Percentiles rank a stretch among this genome's conserved stretches.
Evolutionary conservation across 2,329 filamentous ascomycete genomes (phyloP).

Genomic region (Nemania sp.): DNA sequence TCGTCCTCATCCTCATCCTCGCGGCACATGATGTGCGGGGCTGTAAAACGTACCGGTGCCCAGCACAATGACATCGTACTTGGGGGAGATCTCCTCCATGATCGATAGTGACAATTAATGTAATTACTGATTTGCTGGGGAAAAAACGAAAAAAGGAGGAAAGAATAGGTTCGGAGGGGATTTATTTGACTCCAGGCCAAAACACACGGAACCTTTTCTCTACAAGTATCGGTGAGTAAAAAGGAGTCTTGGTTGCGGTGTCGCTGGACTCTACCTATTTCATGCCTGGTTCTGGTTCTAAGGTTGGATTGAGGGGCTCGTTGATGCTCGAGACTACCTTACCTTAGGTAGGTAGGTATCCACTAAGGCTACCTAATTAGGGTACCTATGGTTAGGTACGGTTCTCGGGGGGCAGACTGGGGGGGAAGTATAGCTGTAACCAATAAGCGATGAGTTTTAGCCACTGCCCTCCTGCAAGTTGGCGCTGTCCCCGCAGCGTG

Average conservation of each 20-base stretch:
- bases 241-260: constrained; percentile 29
- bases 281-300: constrained; percentile 40
- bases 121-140: constrained; percentile 37
- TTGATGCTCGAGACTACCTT: constrained; percentile 44
- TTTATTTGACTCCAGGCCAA: constrained; percentile 45
- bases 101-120: constrained; percentile 54
- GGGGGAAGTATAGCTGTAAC: constrained; percentile 43
- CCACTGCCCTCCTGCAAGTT: constrained; percentile 17
- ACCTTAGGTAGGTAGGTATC: background rate
- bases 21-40: constrained; percentile 47
- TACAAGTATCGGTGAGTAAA: constrained; percentile 51
- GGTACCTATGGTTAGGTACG: constrained; percentile 36
- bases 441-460: constrained; percentile 35
- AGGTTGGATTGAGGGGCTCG: constrained; percentile 43
- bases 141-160: constrained; percentile 43
- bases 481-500: constrained; percentile 19
- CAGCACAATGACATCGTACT: constrained; percentile 98
- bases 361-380: constrained; percentile 11
- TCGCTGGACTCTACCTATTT: constrained; percentile 23
- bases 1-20: constrained; percentile 6
- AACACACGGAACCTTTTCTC: constrained; percentile 35
- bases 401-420: constrained; percentile 30
- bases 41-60: constrained; percentile 81
- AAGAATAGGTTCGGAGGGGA: constrained; percentile 26
- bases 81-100: constrained; percentile 98